phyloP scores from a whole-genome alignment of 345 rosid genomes.

The Lepidium didymum region DNA sequence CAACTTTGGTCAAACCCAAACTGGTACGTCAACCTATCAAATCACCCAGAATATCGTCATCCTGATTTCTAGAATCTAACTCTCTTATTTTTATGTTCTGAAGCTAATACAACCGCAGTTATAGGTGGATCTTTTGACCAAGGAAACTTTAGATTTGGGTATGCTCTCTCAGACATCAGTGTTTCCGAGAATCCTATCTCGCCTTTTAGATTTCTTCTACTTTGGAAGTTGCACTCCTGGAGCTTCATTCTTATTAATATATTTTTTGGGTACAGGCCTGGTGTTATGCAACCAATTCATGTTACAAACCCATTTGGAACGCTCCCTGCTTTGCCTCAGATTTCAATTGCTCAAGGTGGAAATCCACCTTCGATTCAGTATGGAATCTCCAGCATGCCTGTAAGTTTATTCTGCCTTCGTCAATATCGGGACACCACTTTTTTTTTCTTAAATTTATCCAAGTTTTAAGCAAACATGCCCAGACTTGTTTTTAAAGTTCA shows the following conservation, averaged over 20 bases:
- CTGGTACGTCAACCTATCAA: constrained; percentile 33
- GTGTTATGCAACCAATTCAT: constrained; percentile 44
- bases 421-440: neutral
- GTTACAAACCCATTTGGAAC: constrained; percentile 81
- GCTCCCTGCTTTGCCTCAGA: constrained; percentile 85
- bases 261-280: constrained; percentile 39
- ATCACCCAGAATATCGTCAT: neutral
- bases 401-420: constrained; percentile 29
- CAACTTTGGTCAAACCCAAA: constrained; percentile 50
- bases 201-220: neutral
- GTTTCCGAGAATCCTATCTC: neutral
- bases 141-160: constrained; percentile 45
- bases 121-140: constrained; percentile 46
- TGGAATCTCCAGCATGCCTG: constrained; percentile 89
- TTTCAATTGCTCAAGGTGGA: constrained; percentile 76
- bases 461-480: neutral
- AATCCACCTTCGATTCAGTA: constrained; percentile 71
- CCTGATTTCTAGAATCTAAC: neutral
- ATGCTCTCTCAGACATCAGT: constrained; percentile 27
- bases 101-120: constrained; percentile 36
- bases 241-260: neutral
- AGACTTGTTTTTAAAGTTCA: neutral
- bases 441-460: neutral
- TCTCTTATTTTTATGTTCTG: constrained; percentile 3
- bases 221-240: neutral